Base-by-base conservation (phyloP, 2,329 filamentous ascomycete genomes). In the Metarhizium anisopliae region DNA sequence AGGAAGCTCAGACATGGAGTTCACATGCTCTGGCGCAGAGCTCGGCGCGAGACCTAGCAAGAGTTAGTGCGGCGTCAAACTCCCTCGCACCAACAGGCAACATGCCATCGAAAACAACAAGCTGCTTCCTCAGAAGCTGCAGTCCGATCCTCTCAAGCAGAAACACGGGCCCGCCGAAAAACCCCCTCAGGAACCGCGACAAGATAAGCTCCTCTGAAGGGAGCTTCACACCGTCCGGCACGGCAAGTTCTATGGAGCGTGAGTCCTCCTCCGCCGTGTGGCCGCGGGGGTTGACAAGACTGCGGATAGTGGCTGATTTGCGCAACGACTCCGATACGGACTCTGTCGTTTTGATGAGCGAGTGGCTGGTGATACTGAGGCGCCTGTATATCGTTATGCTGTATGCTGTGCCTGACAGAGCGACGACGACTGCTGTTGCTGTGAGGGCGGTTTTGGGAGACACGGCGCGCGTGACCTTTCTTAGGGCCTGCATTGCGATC, bases 121-220 rank as follows among this genome's bases (percentile, higher is more conserved):
- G n/a, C 7, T 32, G 45, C 32, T 58, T 32, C 0, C 57, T 55
- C 8, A 61, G n/a, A 1, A 50, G 56, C 45, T 59, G 57, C 1
- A 67, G 55, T 0, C 55, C 50, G 4, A 57, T 38, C 8, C 63
- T 58, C 51, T 70, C 68, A 0, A 62, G 64, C 0, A 57, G 59
- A 43, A 70, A 60, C 0, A 70, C 67, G 0, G 59, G 51, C 0
- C 68, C 68, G 4, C 65, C 67, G 51, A 69, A 70, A 32, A 66
- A 70, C 0, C 62, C 66, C 13, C 25, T 25, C 59, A 66, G 53
- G 10, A 70, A 68, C 1, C 59, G 60, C 0, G 68, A 63, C 29
- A 25, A 70, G 56, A 70, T 49, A 2, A 50, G 53, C 35, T 68
- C 63, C 40, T 70, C 67, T 2, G 63, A 25, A 3, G 25, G 25